phyloP scores from a whole-genome alignment of 2,329 filamentous ascomycete genomes.

The Xylaria polymorpha region DNA sequence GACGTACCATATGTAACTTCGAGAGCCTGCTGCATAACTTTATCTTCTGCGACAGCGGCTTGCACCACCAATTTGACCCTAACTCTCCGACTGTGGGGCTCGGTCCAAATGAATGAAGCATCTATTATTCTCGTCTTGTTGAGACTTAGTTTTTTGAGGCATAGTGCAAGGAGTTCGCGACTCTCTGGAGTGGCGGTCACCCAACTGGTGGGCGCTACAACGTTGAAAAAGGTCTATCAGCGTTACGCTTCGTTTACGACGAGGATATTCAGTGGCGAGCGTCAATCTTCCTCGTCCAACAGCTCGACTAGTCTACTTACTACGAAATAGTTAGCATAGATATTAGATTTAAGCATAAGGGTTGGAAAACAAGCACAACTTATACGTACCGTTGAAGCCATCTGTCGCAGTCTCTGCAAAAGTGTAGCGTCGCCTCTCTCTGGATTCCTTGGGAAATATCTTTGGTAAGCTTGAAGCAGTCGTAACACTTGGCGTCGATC shows the following conservation, averaged over 20 bases:
- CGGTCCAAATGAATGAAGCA: slow-evolving; percentile 97
- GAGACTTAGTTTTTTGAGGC: slow-evolving; percentile 85
- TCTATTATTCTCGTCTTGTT: slow-evolving; percentile 95
- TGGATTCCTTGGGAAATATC: slow-evolving; percentile 94
- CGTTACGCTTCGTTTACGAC: not conserved
- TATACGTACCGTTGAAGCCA: slow-evolving; percentile 40
- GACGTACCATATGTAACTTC: slow-evolving; percentile 79
- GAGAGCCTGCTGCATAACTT: slow-evolving; percentile 88
- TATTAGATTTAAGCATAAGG: slow-evolving; percentile 71
- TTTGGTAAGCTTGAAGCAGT: slow-evolving; percentile 93
- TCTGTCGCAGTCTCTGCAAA: slow-evolving; percentile 65
- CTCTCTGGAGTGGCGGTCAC: slow-evolving; percentile 86
- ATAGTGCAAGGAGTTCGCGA: slow-evolving; percentile 90
- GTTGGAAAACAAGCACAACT: not conserved
- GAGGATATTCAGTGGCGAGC: not conserved
- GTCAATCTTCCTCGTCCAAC: not conserved
- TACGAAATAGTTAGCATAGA: slow-evolving; percentile 25
- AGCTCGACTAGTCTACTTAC: slow-evolving; percentile 25
- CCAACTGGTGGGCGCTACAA: slow-evolving; percentile 79
- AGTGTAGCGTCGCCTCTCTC: slow-evolving; percentile 88
- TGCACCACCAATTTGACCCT: slow-evolving; percentile 97
- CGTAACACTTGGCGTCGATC: slow-evolving; percentile 90
- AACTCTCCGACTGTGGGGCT: slow-evolving; percentile 91
- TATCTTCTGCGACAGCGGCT: slow-evolving; percentile 70
- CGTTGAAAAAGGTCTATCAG: slow-evolving; percentile 10